These are phyloP conservation scores for Nematocida displodere DNA, from an alignment of 371 early-diverging fungal genomes.

Conservation along the genomic window DNA sequence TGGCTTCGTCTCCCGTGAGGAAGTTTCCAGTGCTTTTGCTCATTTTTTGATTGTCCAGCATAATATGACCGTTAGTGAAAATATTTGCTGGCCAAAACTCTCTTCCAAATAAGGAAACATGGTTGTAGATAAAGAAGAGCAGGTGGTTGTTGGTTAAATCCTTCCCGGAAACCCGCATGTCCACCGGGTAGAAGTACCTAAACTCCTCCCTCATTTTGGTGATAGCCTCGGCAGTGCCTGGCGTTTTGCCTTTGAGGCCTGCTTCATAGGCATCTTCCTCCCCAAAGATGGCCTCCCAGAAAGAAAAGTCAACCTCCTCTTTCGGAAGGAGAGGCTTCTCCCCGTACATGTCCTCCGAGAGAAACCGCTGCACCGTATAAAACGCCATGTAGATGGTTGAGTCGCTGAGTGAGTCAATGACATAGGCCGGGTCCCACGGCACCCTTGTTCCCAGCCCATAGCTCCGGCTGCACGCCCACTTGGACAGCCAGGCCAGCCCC, in stretches of 20 bases:
- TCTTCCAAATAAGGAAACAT: constrained; percentile 88
- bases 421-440: constrained; percentile 88
- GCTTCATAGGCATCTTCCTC: constrained; percentile 65
- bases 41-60: constrained; percentile 96
- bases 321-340: constrained; percentile 75
- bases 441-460: constrained; percentile 91
- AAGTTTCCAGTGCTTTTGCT: constrained; percentile 98
- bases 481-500: constrained; percentile 85
- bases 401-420: constrained; percentile 96
- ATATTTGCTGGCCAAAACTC: constrained; percentile 82
- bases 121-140: constrained; percentile 94
- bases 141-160: constrained; percentile 96
- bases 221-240: constrained; percentile 62
- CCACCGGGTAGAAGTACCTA: constrained; percentile 92
- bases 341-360: constrained; percentile 71
- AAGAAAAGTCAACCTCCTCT: constrained; percentile 79
- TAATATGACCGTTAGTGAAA: constrained; percentile 90
- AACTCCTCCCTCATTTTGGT: constrained; percentile 66
- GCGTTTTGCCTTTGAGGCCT: constrained; percentile 71
- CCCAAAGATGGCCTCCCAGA: constrained; percentile 86
- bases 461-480: constrained; percentile 95
- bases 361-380: constrained; percentile 89
- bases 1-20: constrained; percentile 77
- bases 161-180: constrained; percentile 92
- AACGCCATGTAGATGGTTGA: constrained; percentile 99